Percentiles rank a stretch among this genome's conserved stretches.
phyloP scores from a whole-genome alignment of 306 rosid species.

The Cucurbita pepo region DNA sequence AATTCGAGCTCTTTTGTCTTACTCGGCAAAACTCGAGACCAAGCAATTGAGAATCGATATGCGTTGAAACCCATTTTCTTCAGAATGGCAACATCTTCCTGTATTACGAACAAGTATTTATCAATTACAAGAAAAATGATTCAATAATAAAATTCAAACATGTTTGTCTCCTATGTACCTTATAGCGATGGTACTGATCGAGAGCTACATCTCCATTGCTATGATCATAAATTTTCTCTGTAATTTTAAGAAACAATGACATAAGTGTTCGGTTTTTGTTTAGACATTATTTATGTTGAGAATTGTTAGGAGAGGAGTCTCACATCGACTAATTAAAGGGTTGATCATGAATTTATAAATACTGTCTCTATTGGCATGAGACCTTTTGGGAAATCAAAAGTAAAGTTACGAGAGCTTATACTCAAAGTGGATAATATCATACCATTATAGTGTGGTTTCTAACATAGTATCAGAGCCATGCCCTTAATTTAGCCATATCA shows the following conservation, averaged over 20 bases:
- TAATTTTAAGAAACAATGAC: neutral
- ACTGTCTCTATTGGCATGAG: too few species aligned
- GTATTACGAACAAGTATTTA: neutral
- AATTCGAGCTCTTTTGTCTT: neutral
- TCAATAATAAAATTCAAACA: neutral
- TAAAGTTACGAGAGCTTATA: too few species aligned
- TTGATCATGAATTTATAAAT: too few species aligned
- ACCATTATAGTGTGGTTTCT: too few species aligned
- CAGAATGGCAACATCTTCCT: constrained; percentile 28
- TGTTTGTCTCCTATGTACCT: neutral
- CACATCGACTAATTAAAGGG: too few species aligned
- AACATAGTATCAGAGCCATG: too few species aligned
- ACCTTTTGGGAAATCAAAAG: too few species aligned
- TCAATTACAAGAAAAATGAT: neutral
- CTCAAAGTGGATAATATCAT: too few species aligned
- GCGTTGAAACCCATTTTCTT: constrained; percentile 26
- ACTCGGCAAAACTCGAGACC: constrained; percentile 33
- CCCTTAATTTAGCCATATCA: too few species aligned
- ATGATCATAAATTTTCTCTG: constrained; percentile 25
- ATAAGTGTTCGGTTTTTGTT: neutral
- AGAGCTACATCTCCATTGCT: constrained; percentile 29
- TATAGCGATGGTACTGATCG: constrained; percentile 25
- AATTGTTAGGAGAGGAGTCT: too few species aligned
- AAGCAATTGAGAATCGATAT: constrained; percentile 30
- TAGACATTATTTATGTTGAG: neutral